Conservation (phyloP, 345 rosid genomes). For the Trapa bicornis region DNA sequence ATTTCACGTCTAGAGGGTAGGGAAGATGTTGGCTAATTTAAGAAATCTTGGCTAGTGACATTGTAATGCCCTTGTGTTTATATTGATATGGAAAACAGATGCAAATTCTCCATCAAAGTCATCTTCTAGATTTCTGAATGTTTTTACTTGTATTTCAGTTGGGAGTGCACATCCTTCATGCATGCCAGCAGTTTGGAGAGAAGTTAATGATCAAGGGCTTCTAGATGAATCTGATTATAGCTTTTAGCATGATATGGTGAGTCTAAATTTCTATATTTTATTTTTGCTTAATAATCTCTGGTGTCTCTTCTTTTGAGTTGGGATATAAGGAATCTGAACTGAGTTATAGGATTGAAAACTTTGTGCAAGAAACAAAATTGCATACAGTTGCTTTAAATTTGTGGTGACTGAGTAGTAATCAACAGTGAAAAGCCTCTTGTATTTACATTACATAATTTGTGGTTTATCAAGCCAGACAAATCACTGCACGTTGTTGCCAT, state of each 20-base stretch:
- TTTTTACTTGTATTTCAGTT: not conserved
- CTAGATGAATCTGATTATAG: constrained; percentile 7
- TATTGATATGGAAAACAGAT: not conserved
- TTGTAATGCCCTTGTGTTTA: too few species aligned
- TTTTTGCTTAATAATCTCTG: too few species aligned
- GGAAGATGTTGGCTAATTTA: too few species aligned
- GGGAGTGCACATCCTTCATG: not conserved
- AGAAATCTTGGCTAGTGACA: too few species aligned
- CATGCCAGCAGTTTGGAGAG: not conserved
- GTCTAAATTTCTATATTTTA: constrained; percentile 2
- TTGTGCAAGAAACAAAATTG: not conserved
- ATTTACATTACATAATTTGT: not conserved
- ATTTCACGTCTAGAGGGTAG: too few species aligned
- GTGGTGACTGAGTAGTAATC: not conserved
- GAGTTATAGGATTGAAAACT: not conserved
- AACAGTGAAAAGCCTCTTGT: not conserved
- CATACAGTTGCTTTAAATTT: too few species aligned
- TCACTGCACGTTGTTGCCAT: not conserved
- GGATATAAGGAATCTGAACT: not conserved
- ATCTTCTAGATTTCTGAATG: not conserved
- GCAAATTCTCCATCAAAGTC: not conserved
- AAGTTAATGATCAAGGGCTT: not conserved
- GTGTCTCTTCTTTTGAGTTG: not conserved
- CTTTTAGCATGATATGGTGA: constrained; percentile 34
- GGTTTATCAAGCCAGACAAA: not conserved